Base-by-base conservation (phyloP, 768 basidiomycete genomes). In the Lentinula guzmanii region DNA sequence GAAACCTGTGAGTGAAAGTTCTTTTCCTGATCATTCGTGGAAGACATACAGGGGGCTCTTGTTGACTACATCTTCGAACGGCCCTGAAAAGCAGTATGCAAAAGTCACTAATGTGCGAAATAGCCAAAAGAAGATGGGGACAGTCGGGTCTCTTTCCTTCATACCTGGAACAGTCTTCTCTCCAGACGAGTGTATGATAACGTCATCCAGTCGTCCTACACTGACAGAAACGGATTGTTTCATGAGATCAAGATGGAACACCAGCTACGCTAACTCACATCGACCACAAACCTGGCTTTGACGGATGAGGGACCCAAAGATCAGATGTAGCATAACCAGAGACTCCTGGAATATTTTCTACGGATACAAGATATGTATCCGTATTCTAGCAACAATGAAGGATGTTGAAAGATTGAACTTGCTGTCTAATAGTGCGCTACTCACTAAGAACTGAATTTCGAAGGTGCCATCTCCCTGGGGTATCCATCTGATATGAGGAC, bases 251-350 rank as follows among this genome's bases (percentile, higher is more conserved):
- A 2, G 59, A 15, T 3, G 16, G 18, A 35, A 48, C 42, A 54
- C 16, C 6, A 21, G 18, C 15, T 5, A 28, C 28, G 13, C n/a
- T 15, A 7, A 9, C 59, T 28, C 13, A 60, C 59, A 60, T 51
- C 64, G 73, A 79, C 71, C 76, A 83, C 18, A 78, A 66, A 13
- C 72, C 68, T 2, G 72, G 66, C 13, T 76, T 74, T 4, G 74
- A 75, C 0, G 82, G 78, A 63, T 83, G 82, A 34, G 70, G 71
- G 34, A 74, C 58, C 63, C 77, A 79, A 7, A 80, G 64, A 67
- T 82, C 82, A 3, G 73, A 74, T 9, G 75, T 79, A 1, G 75
- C 75, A 54, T 80, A 82, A 9, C 80, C 80, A 41, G 64, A 67
- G 5, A 70, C 68, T 58, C 74, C 74, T 3, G 61, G 56, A 35